phyloP scores from a whole-genome alignment of 2,329 filamentous ascomycete genomes.

The Magnaporthales sp. region DNA sequence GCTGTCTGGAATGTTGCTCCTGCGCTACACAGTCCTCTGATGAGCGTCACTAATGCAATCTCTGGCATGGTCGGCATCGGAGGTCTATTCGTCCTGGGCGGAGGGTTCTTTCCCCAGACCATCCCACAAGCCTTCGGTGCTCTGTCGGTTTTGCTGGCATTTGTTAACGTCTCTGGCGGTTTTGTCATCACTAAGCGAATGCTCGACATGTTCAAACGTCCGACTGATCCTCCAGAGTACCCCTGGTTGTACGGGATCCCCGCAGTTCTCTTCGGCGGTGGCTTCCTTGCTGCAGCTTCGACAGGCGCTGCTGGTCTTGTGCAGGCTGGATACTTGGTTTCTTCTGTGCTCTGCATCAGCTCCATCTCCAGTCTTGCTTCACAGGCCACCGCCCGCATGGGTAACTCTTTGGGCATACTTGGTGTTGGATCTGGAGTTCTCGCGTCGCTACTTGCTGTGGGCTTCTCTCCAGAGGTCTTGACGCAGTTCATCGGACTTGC shows the following conservation, averaged over 20 bases:
- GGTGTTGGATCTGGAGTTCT: slow-evolving; percentile 78
- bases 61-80: slow-evolving; percentile 86
- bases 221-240: slow-evolving; percentile 81
- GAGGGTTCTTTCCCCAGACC: slow-evolving; percentile 68
- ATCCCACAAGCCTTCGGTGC: slow-evolving; percentile 73
- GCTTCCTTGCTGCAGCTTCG: slow-evolving; percentile 69
- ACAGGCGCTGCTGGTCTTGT: slow-evolving; percentile 79
- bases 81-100: slow-evolving; percentile 81
- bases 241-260: slow-evolving; percentile 80
- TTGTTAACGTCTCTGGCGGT: slow-evolving; percentile 81
- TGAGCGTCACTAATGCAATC: slow-evolving; percentile 91
- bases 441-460: slow-evolving; percentile 72
- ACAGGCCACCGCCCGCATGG: slow-evolving; percentile 73
- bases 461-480: slow-evolving; percentile 70
- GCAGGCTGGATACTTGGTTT: slow-evolving; percentile 80
- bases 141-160: slow-evolving; percentile 72
- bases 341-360: slow-evolving; percentile 75
- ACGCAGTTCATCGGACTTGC: slow-evolving; percentile 74
- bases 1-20: slow-evolving; percentile 82
- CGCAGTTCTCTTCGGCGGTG: slow-evolving; percentile 67
- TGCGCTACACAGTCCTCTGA: slow-evolving; percentile 77
- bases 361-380: slow-evolving; percentile 77
- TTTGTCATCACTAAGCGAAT: slow-evolving; percentile 91
- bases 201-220: slow-evolving; percentile 85
- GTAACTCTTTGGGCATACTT: slow-evolving; percentile 79